A percentile compares a stretch with the other conserved stretches of the same genome.
Evolutionary conservation across 2,329 filamentous ascomycete genomes (phyloP).

Genomic region (Fusarium domesticum): DNA sequence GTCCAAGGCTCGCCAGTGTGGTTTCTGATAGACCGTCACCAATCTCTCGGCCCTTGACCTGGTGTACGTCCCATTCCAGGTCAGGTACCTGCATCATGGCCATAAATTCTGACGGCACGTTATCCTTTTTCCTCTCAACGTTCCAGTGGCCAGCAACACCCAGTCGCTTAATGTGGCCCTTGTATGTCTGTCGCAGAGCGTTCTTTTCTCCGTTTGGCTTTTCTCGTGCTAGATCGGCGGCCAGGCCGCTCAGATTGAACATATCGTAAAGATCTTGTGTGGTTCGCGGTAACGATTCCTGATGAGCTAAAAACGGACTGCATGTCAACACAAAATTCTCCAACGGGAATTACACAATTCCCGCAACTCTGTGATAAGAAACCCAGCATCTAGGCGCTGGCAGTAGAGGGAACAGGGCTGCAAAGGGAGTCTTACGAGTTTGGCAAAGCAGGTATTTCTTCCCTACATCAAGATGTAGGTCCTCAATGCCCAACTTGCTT

Average conservation of each 20-base stretch:
- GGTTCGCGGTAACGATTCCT: constrained; percentile 45
- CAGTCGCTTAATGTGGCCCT: constrained; percentile 63
- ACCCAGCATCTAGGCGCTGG: constrained; percentile 25
- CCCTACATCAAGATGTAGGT: constrained; percentile 64
- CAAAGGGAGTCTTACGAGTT: constrained; percentile 61
- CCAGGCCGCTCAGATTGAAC: constrained; percentile 55
- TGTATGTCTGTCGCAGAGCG: constrained; percentile 64
- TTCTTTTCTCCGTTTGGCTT: constrained; percentile 67
- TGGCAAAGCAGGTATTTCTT: constrained; percentile 65
- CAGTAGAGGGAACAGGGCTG: constrained; percentile 32
- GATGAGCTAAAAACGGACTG: constrained; percentile 46
- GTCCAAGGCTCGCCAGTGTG: constrained; percentile 43
- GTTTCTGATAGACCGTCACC: constrained; percentile 49
- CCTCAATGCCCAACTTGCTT: constrained; percentile 59
- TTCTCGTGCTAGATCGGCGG: constrained; percentile 59
- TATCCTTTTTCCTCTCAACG: constrained; percentile 51
- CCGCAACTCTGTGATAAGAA: constrained; percentile 15
- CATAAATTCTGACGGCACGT: constrained; percentile 51
- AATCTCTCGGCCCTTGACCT: constrained; percentile 55
- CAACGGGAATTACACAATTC: constrained; percentile 25
- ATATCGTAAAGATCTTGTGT: constrained; percentile 58
- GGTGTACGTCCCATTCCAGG: constrained; percentile 55
- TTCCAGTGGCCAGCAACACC: constrained; percentile 62
- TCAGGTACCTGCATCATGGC: constrained; percentile 51
- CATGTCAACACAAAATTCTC: constrained; percentile 43